Conservation (phyloP, 257 asterid genomes). For the Leonotis leonurus region DNA sequence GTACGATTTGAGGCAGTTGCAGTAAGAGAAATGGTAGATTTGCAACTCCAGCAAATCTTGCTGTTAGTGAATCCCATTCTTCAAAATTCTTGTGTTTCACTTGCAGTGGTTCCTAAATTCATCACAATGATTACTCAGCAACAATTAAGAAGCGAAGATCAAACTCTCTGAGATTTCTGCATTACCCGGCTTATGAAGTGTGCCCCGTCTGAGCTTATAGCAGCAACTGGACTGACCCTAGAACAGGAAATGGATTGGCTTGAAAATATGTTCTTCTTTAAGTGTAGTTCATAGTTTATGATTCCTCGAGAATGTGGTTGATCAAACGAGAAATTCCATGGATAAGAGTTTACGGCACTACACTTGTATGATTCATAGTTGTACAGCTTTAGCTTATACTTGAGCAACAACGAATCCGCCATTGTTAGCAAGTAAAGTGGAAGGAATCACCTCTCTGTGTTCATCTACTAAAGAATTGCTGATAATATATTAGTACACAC, state of each 20-base stretch:
- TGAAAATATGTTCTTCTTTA: conserved; percentile 20
- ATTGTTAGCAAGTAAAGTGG: conserved; percentile 17
- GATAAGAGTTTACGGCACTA: conserved; percentile 10
- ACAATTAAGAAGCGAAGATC: background rate
- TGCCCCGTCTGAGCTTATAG: conserved; percentile 41
- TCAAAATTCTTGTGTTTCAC: conserved; percentile 33
- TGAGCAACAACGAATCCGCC: conserved; percentile 38
- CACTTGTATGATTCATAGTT: conserved; percentile 18
- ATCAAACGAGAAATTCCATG: conserved; percentile 10
- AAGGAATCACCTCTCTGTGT: conserved; percentile 15
- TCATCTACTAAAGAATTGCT: background rate
- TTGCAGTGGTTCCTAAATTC: conserved; percentile 41
- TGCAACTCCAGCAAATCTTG: conserved; percentile 90
- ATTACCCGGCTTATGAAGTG: conserved; percentile 45
- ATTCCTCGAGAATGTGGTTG: conserved; percentile 12
- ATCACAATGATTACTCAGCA: conserved; percentile 9
- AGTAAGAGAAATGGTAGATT: conserved; percentile 79
- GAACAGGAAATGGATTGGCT: conserved; percentile 20
- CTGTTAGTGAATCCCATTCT: conserved; percentile 82
- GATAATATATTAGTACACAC: background rate
- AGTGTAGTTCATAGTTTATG: conserved; percentile 12
- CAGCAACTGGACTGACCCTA: conserved; percentile 33
- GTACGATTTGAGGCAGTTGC: conserved; percentile 93
- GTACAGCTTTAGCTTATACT: conserved; percentile 31
- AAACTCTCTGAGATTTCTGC: background rate